These are phyloP conservation scores for Lagenaria siceraria DNA, from an alignment of 306 rosid genomes.

Conservation along the genomic window DNA sequence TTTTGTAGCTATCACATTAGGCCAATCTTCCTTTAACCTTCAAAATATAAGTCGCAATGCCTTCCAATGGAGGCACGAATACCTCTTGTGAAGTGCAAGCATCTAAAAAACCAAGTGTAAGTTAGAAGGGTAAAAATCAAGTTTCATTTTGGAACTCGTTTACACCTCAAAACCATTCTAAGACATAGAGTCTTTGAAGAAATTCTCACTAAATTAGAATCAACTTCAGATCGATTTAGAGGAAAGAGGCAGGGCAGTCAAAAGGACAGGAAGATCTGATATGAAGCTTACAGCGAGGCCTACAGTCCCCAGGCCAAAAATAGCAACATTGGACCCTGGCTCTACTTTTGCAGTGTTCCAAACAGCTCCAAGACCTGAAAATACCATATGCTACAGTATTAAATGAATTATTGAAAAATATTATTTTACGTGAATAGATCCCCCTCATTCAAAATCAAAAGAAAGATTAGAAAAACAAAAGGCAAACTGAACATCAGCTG, in stretches of 20 bases:
- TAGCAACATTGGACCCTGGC: conserved; percentile 72
- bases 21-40: neutral
- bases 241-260: conserved; percentile 3
- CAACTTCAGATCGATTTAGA: neutral
- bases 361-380: conserved; percentile 85
- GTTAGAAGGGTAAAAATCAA: neutral
- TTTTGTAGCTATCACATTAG: neutral
- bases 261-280: conserved; percentile 5
- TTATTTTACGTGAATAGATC: neutral
- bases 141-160: neutral
- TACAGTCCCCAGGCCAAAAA: conserved; percentile 90
- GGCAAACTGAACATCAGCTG: neutral
- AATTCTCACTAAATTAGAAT: neutral
- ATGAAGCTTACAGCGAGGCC: conserved; percentile 76
- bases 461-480: neutral
- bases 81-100: neutral
- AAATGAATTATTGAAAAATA: neutral
- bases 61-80: neutral
- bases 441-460: neutral
- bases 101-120: neutral
- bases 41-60: neutral
- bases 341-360: conserved; percentile 99
- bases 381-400: neutral
- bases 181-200: neutral
- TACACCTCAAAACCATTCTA: neutral